phyloP scores from a whole-genome alignment of 441 rosid genomes.

The Omphalea diandra region DNA sequence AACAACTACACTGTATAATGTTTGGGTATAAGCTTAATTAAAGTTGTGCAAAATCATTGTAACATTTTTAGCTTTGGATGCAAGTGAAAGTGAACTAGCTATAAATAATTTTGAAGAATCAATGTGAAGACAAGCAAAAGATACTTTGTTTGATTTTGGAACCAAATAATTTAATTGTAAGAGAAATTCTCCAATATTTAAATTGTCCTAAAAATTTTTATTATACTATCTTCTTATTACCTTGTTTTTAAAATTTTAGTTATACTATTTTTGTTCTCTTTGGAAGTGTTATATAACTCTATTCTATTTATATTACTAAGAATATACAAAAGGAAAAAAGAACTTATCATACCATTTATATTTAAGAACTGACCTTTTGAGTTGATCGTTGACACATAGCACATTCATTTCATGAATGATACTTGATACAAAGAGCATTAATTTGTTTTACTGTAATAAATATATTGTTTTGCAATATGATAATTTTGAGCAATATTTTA shows the following conservation, averaged over 20 bases:
- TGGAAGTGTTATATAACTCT: no score
- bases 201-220: not conserved
- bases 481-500: no score
- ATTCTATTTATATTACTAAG: not conserved
- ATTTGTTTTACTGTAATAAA: not conserved
- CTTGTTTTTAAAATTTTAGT: no score
- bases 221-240: not conserved
- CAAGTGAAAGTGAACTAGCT: not conserved
- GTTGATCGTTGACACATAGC: no score
- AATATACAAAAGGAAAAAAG: not conserved
- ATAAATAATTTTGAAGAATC: not conserved
- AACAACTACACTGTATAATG: no score
- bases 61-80: no score
- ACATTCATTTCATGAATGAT: not conserved
- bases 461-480: not conserved
- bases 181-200: not conserved
- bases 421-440: not conserved
- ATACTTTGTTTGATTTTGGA: not conserved
- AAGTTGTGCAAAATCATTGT: not conserved
- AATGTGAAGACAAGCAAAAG: not conserved
- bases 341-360: not conserved
- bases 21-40: not conserved
- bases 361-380: not conserved
- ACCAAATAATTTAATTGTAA: not conserved
- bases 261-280: not conserved